phyloP scores from a whole-genome alignment of 1,139 yeast genomes.

The Sugiyamaella japonica region DNA sequence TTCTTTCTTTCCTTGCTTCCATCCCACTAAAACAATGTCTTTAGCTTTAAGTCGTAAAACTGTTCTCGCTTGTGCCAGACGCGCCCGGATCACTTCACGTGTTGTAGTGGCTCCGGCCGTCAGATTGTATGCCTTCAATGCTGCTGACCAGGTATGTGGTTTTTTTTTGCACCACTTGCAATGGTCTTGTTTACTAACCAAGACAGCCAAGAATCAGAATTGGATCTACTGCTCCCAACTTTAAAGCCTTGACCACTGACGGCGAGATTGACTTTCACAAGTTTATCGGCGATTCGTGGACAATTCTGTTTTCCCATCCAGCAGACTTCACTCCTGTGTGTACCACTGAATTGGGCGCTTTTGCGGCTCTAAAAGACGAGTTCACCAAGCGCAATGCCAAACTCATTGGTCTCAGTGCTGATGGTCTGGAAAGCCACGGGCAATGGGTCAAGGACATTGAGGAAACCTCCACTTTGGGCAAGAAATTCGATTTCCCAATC shows the following conservation, averaged over 20 bases:
- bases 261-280: conserved; percentile 83
- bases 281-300: conserved; percentile 79
- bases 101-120: conserved; percentile 10
- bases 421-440: conserved; percentile 71
- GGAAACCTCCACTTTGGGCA: conserved; percentile 64
- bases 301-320: conserved; percentile 84
- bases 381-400: conserved; percentile 77
- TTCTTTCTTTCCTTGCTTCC: neutral
- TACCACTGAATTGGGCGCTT: conserved; percentile 92
- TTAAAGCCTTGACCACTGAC: conserved; percentile 71
- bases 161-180: neutral
- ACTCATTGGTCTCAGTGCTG: conserved; percentile 83
- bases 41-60: conserved; percentile 12
- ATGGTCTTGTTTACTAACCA: neutral
- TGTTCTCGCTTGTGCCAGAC: conserved; percentile 5
- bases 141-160: conserved; percentile 28
- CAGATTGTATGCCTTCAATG: conserved; percentile 27
- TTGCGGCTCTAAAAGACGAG: conserved; percentile 80
- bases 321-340: conserved; percentile 95
- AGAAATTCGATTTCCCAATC: conserved; percentile 77
- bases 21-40: conserved; percentile 2
- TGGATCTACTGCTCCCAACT: conserved; percentile 77
- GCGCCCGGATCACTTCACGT: conserved; percentile 10
- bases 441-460: conserved; percentile 87
- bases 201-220: conserved; percentile 45